These are phyloP conservation scores for Ceratocystis eucalypticola DNA, from an alignment of 2,329 filamentous ascomycete genomes.

Conservation along the genomic window DNA sequence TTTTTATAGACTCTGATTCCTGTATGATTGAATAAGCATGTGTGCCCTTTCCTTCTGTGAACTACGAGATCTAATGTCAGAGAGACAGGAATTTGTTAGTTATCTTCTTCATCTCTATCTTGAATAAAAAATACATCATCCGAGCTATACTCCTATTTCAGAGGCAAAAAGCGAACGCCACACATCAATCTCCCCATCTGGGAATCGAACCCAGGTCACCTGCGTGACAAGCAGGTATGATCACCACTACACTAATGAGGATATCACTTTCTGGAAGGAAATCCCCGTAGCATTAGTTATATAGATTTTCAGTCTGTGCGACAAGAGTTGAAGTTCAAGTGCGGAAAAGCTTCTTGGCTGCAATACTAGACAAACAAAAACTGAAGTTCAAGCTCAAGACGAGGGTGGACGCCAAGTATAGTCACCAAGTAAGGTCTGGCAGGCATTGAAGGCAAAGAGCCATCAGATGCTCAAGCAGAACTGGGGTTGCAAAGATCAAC, in stretches of 20 bases:
- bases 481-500: too few relatives aligned
- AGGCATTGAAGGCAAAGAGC: too few relatives aligned
- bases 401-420: too few relatives aligned
- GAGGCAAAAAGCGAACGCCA: not conserved
- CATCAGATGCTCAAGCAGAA: too few relatives aligned
- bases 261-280: not conserved
- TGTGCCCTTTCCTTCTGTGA: not conserved
- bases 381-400: too few relatives aligned
- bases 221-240: slow-evolving; percentile 19
- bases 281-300: too few relatives aligned
- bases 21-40: slow-evolving; percentile 11
- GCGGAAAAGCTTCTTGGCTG: too few relatives aligned
- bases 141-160: not conserved
- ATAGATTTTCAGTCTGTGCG: not conserved
- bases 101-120: not conserved
- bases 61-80: not conserved
- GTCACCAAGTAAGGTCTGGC: too few relatives aligned
- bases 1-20: slow-evolving; percentile 10
- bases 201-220: slow-evolving; percentile 19
- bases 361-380: too few relatives aligned
- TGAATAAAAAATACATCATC: not conserved
- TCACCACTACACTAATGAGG: slow-evolving; percentile 18
- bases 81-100: not conserved
- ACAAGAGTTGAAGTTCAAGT: too few relatives aligned
- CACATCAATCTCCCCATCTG: slow-evolving; percentile 12